Evolutionary conservation across 225 moss, liverwort and hornwort genomes (phyloP).

Genomic region (Anthoceros angustus): DNA sequence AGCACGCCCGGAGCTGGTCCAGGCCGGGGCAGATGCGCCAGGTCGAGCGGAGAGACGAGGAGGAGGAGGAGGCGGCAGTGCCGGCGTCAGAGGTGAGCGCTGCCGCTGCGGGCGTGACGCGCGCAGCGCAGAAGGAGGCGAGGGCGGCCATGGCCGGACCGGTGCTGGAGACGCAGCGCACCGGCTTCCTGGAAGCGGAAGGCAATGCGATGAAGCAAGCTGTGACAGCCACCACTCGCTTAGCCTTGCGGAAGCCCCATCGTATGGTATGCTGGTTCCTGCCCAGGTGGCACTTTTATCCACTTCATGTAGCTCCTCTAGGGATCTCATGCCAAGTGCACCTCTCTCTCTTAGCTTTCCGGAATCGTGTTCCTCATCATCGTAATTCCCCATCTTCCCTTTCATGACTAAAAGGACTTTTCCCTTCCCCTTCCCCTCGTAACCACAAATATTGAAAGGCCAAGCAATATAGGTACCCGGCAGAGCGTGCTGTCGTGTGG

Average conservation of each 20-base stretch:
- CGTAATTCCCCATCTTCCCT: no score
- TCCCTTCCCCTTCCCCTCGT: no score
- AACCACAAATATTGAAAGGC: no score
- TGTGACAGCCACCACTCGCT: neutral
- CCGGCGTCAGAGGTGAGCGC: neutral
- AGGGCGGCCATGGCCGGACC: neutral
- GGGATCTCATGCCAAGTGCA: no score
- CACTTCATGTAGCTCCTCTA: neutral
- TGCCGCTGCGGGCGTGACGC: neutral
- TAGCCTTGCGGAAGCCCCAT: neutral
- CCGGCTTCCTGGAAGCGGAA: neutral
- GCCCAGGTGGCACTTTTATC: slow-evolving; percentile 4
- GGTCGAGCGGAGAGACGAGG: neutral
- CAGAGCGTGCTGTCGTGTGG: no score
- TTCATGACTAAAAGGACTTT: no score
- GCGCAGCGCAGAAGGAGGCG: slow-evolving; percentile 1
- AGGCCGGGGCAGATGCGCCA: neutral
- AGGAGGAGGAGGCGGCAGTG: neutral
- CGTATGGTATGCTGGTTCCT: neutral
- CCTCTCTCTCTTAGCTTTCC: no score
- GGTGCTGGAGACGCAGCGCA: neutral
- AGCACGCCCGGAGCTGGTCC: neutral
- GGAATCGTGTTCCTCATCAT: no score
- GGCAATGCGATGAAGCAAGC: neutral
- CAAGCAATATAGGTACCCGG: no score